Base-by-base conservation (phyloP, 805 yeast species). In the Barnettozyma sp. region DNA sequence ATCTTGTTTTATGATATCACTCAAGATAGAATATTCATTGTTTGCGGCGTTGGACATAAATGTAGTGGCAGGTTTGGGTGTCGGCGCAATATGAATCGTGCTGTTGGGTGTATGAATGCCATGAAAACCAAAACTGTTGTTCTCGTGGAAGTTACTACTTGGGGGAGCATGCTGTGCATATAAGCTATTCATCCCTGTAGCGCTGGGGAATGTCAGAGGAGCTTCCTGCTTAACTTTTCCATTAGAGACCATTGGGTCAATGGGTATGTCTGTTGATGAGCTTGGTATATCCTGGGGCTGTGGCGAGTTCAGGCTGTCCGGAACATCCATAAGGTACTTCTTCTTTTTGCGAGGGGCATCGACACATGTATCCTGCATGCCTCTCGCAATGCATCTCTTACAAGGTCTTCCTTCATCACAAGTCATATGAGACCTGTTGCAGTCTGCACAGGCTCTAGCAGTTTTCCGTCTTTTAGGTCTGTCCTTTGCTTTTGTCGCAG, bases 261-360 rank as follows among this genome's bases (percentile, higher is more conserved):
- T 13, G 12, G 34, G 21, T 22, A 22, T 15, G 20, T 16, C 13
- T 10, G 28, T 7, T 23, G 28, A 17, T n/a, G 22, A 23, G 10
- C 7, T 15, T 17, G 22, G 28, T 4, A 10, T 18, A 11, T 15
- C 29, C 10, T 4, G n/a, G n/a, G 23, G 13, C 11, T 36, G 21
- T 4, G 29, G 17, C 3, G 35, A 18, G 13, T 25, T 36, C 4
- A 27, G 4, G 4, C 42, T 50, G 15, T 60, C 63, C 1, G 76
- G 73, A 4, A 72, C 74, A 40, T 80, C 92, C 21, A 73, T 65
- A 36, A 88, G 58, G 45, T 88, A 88, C 56, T 90, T 90, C 60
- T 83, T 82, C 43, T 75, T 68, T 59, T 86, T 87, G 31, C 97
- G 64, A 3, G 92, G 92, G 5, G 96, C 96, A 61, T 92, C 97